phyloP scores from a whole-genome alignment of 805 yeast genomes.

The Myxozyma neglecta region DNA sequence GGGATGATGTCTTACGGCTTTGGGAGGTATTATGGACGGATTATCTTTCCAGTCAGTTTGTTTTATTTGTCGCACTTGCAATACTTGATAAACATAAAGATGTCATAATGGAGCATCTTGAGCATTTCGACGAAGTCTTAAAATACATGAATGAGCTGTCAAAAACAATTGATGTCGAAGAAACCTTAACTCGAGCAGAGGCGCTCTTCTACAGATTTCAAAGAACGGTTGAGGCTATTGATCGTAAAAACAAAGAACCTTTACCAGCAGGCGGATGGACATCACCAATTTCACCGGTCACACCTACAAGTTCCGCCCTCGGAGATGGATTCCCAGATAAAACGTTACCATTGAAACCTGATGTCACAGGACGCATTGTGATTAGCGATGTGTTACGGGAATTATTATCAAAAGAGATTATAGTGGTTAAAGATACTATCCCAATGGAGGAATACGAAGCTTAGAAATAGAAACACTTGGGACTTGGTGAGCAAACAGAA shows the following conservation, averaged over 20 bases:
- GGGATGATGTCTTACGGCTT: constrained; percentile 71
- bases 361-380: constrained; percentile 27
- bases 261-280: constrained; percentile 1
- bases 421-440: constrained; percentile 60
- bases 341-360: constrained; percentile 28
- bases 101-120: constrained; percentile 69
- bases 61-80: constrained; percentile 81
- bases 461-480: not conserved
- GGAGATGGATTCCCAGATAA: constrained; percentile 18
- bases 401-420: constrained; percentile 59
- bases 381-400: constrained; percentile 46
- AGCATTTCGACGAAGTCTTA: constrained; percentile 84
- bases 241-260: constrained; percentile 39
- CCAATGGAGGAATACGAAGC: constrained; percentile 32
- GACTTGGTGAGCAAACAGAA: not conserved
- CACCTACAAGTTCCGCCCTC: not conserved
- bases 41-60: constrained; percentile 80
- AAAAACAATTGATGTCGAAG: constrained; percentile 71
- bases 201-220: constrained; percentile 75
- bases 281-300: constrained; percentile 8
- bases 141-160: constrained; percentile 90
- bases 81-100: constrained; percentile 84
- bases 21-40: constrained; percentile 96
- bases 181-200: constrained; percentile 80
- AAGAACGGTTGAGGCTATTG: constrained; percentile 77